Evolutionary conservation across 129 eudicot genomes (phyloP), one percentile per base, ranked within the genome.

Genomic region (Flaveria sonorensis): DNA sequence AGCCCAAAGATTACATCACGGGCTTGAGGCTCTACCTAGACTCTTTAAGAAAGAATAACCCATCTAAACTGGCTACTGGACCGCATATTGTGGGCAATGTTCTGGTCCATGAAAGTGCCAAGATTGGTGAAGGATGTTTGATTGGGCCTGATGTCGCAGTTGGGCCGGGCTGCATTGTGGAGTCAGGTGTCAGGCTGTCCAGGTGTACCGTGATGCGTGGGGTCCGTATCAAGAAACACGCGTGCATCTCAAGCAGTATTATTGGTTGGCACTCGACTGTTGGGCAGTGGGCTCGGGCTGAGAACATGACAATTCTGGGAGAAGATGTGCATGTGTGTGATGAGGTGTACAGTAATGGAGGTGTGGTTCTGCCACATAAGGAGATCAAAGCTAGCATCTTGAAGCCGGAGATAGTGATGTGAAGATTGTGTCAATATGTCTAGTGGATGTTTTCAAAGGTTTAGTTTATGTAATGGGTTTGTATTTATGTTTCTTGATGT

Each of bases 351-450:
- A 90, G 96, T 67, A 93, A 93, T 61, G 98, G 98, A 1, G 98
- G 97, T 16, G 98, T 93, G 73, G 98, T 93, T 80, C 71, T 93
- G 81, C 98, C 98, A 18, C 98, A 93, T 81, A 93, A 93, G 86
- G 98, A 93, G 86, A 93, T 93, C 79, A 93, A 90, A 82, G 83
- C 95, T 9, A 90, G 89, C 87, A 93, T 93, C 71, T 86, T 93
- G 92, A 90, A 93, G 84, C 98, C 98, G n/a, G 96, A 93, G 88
- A 93, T 90, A 68, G 98, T 93, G 11, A 93, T 93, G 98, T 93
- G 89, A 90, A 77, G 79, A 36, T 46, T 77, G 75, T 56, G 77
- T 39, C 55, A 9, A 52, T 65, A 63, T 59, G 32, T 63, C 28
- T 55, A 80, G 76, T 61, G 45, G 61, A 19, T 63, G 84, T 51